A percentile compares a stretch with the other conserved stretches of the same genome.
These are phyloP conservation scores for Fraxinus platypoda DNA, from an alignment of 305 asterid species.

Conservation along the genomic window DNA sequence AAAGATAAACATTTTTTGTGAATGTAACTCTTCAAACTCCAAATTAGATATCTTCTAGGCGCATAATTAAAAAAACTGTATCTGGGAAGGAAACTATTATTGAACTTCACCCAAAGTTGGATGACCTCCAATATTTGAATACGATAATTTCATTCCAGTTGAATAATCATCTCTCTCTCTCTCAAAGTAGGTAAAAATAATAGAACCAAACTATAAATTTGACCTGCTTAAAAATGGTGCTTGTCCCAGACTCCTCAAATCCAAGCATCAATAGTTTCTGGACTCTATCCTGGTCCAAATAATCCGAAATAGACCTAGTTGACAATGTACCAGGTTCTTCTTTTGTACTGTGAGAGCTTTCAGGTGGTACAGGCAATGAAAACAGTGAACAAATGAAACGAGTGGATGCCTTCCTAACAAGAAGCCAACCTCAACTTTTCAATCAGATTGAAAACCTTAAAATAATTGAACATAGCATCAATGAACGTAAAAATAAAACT, in stretches of 20 bases:
- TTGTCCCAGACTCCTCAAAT: conserved; percentile 65
- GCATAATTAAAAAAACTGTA: neutral
- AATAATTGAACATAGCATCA: conserved; percentile 9
- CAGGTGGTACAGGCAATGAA: conserved; percentile 71
- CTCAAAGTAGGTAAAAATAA: neutral
- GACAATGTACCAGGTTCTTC: conserved; percentile 35
- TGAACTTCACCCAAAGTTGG: neutral
- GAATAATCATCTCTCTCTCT: neutral
- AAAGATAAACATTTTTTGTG: neutral
- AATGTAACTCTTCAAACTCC: neutral
- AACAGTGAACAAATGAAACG: conserved; percentile 68
- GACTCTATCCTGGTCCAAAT: conserved; percentile 42
- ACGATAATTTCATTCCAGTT: neutral
- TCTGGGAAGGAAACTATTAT: neutral
- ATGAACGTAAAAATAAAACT: neutral
- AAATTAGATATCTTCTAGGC: neutral
- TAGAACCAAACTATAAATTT: neutral
- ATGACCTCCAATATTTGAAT: neutral
- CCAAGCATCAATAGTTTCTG: conserved; percentile 76
- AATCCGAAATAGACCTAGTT: conserved; percentile 30
- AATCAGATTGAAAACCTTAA: conserved; percentile 21
- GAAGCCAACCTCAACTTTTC: conserved; percentile 38
- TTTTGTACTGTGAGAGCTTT: conserved; percentile 31
- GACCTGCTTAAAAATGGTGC: conserved; percentile 87
- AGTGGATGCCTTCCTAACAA: conserved; percentile 62